phyloP scores from a whole-genome alignment of 768 basidiomycete species.

The Rhodotorula paludigena region DNA sequence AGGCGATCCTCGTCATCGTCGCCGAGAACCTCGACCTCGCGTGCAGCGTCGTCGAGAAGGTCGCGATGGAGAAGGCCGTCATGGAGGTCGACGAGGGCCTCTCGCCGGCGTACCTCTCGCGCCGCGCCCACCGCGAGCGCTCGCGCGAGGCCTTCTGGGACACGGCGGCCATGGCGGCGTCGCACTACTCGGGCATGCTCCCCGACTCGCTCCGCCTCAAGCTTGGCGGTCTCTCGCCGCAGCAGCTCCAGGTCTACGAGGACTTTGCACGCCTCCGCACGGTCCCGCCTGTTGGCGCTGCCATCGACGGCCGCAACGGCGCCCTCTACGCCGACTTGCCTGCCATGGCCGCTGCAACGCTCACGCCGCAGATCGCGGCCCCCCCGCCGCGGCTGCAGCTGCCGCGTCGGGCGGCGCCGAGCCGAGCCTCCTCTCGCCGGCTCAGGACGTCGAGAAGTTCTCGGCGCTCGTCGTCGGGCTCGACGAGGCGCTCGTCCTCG shows the following conservation, averaged over 20 bases:
- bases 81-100: slow-evolving; percentile 90
- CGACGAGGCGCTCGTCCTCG: slow-evolving; percentile 70
- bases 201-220: slow-evolving; percentile 87
- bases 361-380: slow-evolving; percentile 1
- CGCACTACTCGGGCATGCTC: slow-evolving; percentile 65
- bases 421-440: slow-evolving; percentile 54
- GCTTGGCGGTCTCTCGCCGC: slow-evolving; percentile 68
- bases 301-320: slow-evolving; percentile 30
- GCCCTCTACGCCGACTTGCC: slow-evolving; percentile 33
- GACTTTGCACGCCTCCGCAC: slow-evolving; percentile 65
- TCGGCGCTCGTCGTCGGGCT: slow-evolving; percentile 59
- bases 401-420: slow-evolving; percentile 16
- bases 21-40: slow-evolving; percentile 90
- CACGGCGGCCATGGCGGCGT: slow-evolving; percentile 60
- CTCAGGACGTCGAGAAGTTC: slow-evolving; percentile 86
- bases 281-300: slow-evolving; percentile 6
- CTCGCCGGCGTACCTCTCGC: slow-evolving; percentile 68
- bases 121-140: slow-evolving; percentile 74
- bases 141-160: slow-evolving; percentile 85
- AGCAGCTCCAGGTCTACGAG: slow-evolving; percentile 86
- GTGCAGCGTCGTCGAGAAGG: slow-evolving; percentile 89
- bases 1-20: slow-evolving; percentile 68
- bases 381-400: background rate
- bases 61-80: slow-evolving; percentile 92
- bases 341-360: slow-evolving; percentile 21